Base-by-base conservation (phyloP, 2,329 filamentous ascomycete genomes). In the Cladophialophora chaetospira region DNA sequence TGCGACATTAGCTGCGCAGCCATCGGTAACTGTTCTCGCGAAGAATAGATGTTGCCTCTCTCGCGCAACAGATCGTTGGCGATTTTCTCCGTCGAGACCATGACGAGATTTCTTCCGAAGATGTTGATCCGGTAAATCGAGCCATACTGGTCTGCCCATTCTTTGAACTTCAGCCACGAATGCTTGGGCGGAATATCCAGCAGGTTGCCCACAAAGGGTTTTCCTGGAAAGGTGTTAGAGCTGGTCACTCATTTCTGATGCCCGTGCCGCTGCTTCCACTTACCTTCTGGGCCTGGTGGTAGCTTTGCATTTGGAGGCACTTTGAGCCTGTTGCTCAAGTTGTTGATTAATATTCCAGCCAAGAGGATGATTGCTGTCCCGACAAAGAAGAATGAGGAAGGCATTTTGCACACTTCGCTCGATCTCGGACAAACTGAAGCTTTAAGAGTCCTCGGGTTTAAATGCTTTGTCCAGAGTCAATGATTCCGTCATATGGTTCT, bases 81-180 rank as follows among this genome's bases (percentile, higher is more conserved):
- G 13, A 77, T 70, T 31, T 72, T 69, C 46, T 74, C 72, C 6
- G 68, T 70, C 26, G 71, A 71, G 17, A 77, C 67, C 25, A 76
- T 61, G 47, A 74, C 65, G 45, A 73, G 68, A 17, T 67, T 67
- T 9, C 67, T 64, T 13, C 74, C 77, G 4, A 73, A 74, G 49
- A 81, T 72, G 36, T 72, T 71, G 28, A 80, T 65, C 8, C 72
- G 71, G 60, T 73, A 79, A 26, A 82, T 71, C 4, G 73, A 68
- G 2, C 77, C 70, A 52, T 72, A 69, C 49, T 67, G 56, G 13
- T 72, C 62, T 21, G 67, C 64, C 69, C 72, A 75, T 23, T 69
- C 64, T 11, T 70, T 65, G 65, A 77, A 77, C 50, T 75, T 71
- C 13, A 76, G 59, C 75, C 75, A 78, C 21, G 68, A 71, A 61